Base-by-base conservation (phyloP, 257 asterid species). In the Plantago elongata region DNA sequence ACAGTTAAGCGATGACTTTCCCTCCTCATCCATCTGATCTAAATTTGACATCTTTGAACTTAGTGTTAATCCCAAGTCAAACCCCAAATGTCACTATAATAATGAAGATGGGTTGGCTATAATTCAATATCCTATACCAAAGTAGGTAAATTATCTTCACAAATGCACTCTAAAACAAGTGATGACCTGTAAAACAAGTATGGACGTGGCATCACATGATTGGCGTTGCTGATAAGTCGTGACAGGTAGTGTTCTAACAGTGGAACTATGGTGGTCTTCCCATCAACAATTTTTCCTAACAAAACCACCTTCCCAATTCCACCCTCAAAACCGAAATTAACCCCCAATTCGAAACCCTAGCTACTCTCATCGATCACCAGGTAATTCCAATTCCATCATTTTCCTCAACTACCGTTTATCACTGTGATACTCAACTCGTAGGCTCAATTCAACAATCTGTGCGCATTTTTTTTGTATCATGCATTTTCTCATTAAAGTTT, bases 251-350 rank as follows among this genome's bases (percentile, higher is more conserved):
- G 75, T 57, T n/a, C 60, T 29, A 40, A 11, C 15, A 13, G 17
- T 22, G 42, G 11, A 13, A 13, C 13, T 13, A 11, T 4, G 61
- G 65, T 62, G 69, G 68, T 9, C 22, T 54, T 13, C 62, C 68
- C 61, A 57, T 22, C 27, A 22, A 22, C 27, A 22, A 22, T 22
- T 22, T 22, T 22, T 22, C 27, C 27, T 22, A 22, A 27, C 55
- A 45, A 71, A 78, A 60, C 74, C 69, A 71, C 76, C 72, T 29
- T 57, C 64, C 72, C 45, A 64, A 56, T 63, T 67, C 49, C 61
- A 22, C 71, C 12, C 49, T 43, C 51, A 42, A 63, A 45, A 44
- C 51, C 38, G 56, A 51, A 60, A 34, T 34, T 7, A 34, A 34
- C 8, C 40, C 40, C 40, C 40, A 34, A 34, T 34, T 34, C 8